Evolutionary conservation across 805 yeast species (phyloP).

Genomic region (Candida xiaguanensis): DNA sequence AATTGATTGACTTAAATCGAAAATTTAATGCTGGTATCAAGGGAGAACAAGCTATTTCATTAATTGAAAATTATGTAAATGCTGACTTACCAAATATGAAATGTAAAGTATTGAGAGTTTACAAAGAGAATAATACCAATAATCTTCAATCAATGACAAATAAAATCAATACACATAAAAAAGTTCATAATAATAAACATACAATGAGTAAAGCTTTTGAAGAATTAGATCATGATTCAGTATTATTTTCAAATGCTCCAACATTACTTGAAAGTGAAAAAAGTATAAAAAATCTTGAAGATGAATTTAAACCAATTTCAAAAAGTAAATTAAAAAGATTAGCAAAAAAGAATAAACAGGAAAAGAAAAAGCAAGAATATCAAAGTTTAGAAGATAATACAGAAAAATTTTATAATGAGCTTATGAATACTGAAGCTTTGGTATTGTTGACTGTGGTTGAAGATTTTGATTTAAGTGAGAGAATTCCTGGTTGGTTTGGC

Average conservation of each 20-base stretch:
- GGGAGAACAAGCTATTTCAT: conserved; percentile 16
- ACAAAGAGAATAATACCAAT: conserved; percentile 5
- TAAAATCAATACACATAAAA: neutral
- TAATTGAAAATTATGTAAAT: conserved; percentile 16
- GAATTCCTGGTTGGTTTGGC: conserved; percentile 25
- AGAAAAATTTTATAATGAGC: conserved; percentile 27
- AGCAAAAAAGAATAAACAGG: conserved; percentile 13
- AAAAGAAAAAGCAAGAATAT: conserved; percentile 9
- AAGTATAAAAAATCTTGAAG: conserved; percentile 6
- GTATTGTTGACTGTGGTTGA: conserved; percentile 34
- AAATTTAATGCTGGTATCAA: conserved; percentile 16
- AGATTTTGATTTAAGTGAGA: conserved; percentile 33
- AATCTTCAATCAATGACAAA: neutral
- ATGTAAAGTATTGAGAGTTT: conserved; percentile 16
- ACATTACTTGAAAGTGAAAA: neutral
- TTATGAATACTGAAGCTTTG: conserved; percentile 38
- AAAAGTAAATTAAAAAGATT: conserved; percentile 17
- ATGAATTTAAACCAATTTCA: conserved; percentile 15
- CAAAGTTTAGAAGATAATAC: conserved; percentile 10
- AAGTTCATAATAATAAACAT: neutral
- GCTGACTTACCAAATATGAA: conserved; percentile 11
- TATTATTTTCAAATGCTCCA: conserved; percentile 7
- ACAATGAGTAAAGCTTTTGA: conserved; percentile 10
- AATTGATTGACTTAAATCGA: conserved; percentile 14
- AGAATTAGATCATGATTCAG: conserved; percentile 11